These are phyloP conservation scores for Corylus heterophylla DNA, from an alignment of 306 rosid genomes.

Conservation along the genomic window DNA sequence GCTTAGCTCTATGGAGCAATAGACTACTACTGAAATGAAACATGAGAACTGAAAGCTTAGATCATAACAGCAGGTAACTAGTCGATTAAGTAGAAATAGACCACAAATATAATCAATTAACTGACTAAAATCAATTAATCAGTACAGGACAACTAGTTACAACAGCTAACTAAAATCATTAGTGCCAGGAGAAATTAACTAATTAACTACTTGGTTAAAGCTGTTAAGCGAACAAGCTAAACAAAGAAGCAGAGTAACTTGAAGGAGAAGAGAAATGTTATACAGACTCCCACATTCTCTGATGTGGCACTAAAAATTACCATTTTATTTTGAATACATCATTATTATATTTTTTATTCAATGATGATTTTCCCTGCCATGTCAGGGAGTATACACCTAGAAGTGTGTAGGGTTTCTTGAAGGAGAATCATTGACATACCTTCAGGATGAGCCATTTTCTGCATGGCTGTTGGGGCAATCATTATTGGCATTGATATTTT, in stretches of 20 bases:
- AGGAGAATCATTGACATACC: slow-evolving; percentile 47
- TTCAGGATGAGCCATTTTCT: slow-evolving; percentile 99
- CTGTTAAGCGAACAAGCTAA: not conserved
- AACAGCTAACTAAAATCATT: not conserved
- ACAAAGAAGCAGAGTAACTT: slow-evolving; percentile 1
- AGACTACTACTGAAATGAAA: not conserved
- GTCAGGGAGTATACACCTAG: too few species aligned
- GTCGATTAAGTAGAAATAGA: not conserved
- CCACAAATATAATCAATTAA: not conserved
- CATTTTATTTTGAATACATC: too few species aligned
- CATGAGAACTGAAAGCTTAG: not conserved
- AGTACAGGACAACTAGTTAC: not conserved
- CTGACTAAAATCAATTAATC: not conserved
- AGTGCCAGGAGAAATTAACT: not conserved
- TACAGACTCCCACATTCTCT: too few species aligned
- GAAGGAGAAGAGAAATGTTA: not conserved
- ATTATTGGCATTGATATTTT: slow-evolving; percentile 98
- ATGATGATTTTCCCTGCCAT: too few species aligned
- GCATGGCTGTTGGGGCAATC: slow-evolving; percentile 96
- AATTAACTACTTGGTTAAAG: not conserved
- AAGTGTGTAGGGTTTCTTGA: too few species aligned
- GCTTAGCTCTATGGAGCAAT: not conserved
- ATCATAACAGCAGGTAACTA: not conserved
- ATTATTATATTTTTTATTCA: too few species aligned
- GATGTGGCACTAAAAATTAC: too few species aligned